Evolutionary conservation across 495 filamentous ascomycete genomes (phyloP).

Genomic region (Rostrohypoxylon terebratum): DNA sequence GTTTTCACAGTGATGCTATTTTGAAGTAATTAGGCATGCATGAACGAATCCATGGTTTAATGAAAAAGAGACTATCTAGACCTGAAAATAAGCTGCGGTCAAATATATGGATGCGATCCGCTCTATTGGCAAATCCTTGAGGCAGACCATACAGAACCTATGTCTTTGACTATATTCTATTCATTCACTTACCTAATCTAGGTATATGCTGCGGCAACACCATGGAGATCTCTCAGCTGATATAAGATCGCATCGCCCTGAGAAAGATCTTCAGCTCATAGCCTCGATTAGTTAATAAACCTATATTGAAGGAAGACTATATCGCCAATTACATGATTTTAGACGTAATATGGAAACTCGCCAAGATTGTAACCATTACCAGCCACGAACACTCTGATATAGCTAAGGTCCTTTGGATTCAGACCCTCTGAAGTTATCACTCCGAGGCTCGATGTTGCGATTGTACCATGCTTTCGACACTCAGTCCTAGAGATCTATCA

Average conservation of each 20-base stretch:
- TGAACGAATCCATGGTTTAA: neutral
- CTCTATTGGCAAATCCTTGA: neutral
- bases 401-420: neutral
- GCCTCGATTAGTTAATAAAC: neutral
- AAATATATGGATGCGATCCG: neutral
- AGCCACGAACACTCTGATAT: neutral
- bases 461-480: neutral
- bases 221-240: slow-evolving; percentile 3
- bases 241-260: slow-evolving; percentile 6
- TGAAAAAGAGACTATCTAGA: neutral
- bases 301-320: neutral
- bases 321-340: neutral
- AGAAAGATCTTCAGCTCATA: slow-evolving; percentile 2
- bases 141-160: neutral
- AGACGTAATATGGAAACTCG: neutral
- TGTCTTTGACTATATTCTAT: neutral
- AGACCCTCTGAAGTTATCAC: neutral
- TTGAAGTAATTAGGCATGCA: neutral
- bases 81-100: neutral
- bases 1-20: slow-evolving; percentile 4
- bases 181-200: neutral
- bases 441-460: slow-evolving; percentile 8
- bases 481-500: neutral
- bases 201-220: neutral
- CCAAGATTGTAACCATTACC: neutral